Evolutionary conservation across 176 grass and related monocot species (phyloP), one percentile per base, ranked within the genome.

Genomic region (Phoenix dactylifera): DNA sequence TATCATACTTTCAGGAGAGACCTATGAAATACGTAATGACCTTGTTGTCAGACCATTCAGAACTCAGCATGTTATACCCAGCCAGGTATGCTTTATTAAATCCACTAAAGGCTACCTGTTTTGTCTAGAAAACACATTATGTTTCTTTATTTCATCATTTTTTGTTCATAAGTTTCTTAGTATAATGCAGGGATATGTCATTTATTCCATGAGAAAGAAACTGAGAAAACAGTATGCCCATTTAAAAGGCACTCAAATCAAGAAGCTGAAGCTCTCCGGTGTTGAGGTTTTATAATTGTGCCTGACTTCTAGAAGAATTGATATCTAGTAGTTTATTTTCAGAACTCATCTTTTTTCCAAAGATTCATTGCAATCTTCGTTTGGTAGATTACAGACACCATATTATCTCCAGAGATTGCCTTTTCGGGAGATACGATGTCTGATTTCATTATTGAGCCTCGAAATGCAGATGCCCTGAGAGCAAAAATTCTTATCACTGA

Each of bases 41-140:
- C 87, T 97, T 81, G 93, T 98, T 75, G 84, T 83, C 30, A 85
- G 84, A 58, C 87, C 93, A 80, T 92, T 98, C 70, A 78, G 81
- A 72, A 98, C 87, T 56, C 79, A 83, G 57, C 93, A 97, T 78
- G 63, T 83, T 70, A 80, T 98, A 73, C 93, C 93, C 56, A 92
- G 93, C 66, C 84, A 98, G 84, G 87, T 92, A 74, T 53, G 25
- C 2, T 62, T 64, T 20, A 49, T 76, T 68, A 60, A 54, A 58
- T 74, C 61, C 28, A 12, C 51, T 73, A 16, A 50, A 68, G 24
- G 57, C 22, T 70, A 24, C 50, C 60, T 77, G 22, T 44, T 44
- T 44, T 10, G 9, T 44, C 35, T 10, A 23, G 67, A 55, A 68
- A 59, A 73, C n/a, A 9, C 48, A 9, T 10, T 0, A 3, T 7